A percentile compares a stretch with the other conserved stretches of the same genome.
Evolutionary conservation across 2,329 filamentous ascomycete genomes (phyloP).

Genomic region (Hortaea sp.): DNA sequence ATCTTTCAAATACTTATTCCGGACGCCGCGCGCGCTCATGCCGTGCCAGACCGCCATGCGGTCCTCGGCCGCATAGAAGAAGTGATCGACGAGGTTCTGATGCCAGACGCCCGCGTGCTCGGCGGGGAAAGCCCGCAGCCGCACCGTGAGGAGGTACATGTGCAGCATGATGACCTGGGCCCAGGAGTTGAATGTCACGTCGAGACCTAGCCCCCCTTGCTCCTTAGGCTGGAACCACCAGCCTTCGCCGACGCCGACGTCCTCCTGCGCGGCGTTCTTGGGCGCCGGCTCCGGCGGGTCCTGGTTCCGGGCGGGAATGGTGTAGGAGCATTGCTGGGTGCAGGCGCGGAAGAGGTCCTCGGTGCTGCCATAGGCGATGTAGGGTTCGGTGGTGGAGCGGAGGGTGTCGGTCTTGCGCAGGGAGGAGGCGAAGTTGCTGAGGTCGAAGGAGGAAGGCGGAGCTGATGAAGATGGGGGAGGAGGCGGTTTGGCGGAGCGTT

Average conservation of each 20-base stretch:
- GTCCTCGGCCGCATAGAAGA: conserved; percentile 81
- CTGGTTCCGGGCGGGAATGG: conserved; percentile 53
- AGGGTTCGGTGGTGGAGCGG: conserved; percentile 48
- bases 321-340: conserved; percentile 63
- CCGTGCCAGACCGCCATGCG: conserved; percentile 74
- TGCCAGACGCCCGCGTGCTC: conserved; percentile 67
- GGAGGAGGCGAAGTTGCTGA: conserved; percentile 13
- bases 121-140: conserved; percentile 66
- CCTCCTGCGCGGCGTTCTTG: conserved; percentile 67
- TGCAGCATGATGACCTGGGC: conserved; percentile 93
- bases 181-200: conserved; percentile 90
- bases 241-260: conserved; percentile 63
- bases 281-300: conserved; percentile 58
- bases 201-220: conserved; percentile 49
- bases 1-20: conserved; percentile 65
- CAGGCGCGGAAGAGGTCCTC: conserved; percentile 71
- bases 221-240: conserved; percentile 62
- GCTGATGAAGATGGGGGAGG: conserved; percentile 5
- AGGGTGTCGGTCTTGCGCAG: conserved; percentile 19
- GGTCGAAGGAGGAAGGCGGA: conserved; percentile 8
- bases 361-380: conserved; percentile 70
- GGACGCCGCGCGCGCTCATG: conserved; percentile 43
- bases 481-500: conserved; percentile 2
- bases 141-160: conserved; percentile 81
- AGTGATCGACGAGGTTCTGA: conserved; percentile 86